Conservation (phyloP, 352 stramenopile species). For the Peronospora belbahrii region DNA sequence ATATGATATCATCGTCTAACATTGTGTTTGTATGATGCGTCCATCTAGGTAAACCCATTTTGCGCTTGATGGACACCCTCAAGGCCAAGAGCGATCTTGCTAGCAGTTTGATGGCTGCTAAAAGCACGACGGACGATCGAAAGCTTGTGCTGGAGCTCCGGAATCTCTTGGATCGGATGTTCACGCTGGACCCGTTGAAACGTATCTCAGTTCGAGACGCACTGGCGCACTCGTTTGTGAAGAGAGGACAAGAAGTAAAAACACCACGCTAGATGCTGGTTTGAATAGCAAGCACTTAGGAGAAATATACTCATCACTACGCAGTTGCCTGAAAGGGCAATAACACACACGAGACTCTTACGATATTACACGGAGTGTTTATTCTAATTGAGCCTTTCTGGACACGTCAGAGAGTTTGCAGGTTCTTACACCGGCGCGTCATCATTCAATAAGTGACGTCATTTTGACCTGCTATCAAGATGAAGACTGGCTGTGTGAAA, state of each 20-base stretch:
- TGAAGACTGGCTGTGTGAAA: too few species aligned
- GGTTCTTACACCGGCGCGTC: constrained; percentile 7
- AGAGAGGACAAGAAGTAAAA: constrained; percentile 8
- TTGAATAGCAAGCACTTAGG: neutral
- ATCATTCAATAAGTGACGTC: constrained; percentile 10
- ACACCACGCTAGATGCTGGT: neutral
- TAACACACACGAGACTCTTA: too few species aligned
- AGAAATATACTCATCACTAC: too few species aligned
- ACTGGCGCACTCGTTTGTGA: constrained; percentile 76
- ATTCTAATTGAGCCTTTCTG: too few species aligned
- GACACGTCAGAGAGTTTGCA: constrained; percentile 20
- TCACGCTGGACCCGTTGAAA: constrained; percentile 74
- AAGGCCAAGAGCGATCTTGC: constrained; percentile 59
- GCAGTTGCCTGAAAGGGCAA: too few species aligned
- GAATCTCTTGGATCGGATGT: constrained; percentile 77
- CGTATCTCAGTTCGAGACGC: constrained; percentile 69
- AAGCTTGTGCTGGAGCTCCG: constrained; percentile 58
- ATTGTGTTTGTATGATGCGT: neutral
- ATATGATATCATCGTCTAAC: too few species aligned
- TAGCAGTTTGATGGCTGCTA: constrained; percentile 43
- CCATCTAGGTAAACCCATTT: constrained; percentile 49
- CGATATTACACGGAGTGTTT: too few species aligned
- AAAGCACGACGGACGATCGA: constrained; percentile 57
- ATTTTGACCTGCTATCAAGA: constrained; percentile 4
- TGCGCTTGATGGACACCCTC: constrained; percentile 62